These are phyloP conservation scores for Eutrema japonicum DNA, from an alignment of 345 rosid genomes.

Conservation along the genomic window DNA sequence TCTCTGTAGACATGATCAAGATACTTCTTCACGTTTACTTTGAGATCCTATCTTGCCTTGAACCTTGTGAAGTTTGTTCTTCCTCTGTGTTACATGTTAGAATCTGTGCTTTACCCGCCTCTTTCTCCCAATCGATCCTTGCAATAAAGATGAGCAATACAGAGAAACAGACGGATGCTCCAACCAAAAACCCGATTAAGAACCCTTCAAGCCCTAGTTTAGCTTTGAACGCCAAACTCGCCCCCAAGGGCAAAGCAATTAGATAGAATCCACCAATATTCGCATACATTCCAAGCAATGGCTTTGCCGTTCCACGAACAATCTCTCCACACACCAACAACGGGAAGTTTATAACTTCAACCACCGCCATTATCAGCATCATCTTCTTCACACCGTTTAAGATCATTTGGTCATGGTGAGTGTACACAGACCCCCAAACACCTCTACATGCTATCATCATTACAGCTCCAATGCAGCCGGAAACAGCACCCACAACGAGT, in stretches of 20 bases:
- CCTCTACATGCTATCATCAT: conserved; percentile 69
- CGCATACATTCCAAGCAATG: conserved; percentile 73
- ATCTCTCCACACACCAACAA: conserved; percentile 75
- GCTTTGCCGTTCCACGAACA: conserved; percentile 76
- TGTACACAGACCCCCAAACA: conserved; percentile 67
- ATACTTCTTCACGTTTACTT: conserved; percentile 7
- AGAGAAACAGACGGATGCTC: conserved; percentile 53
- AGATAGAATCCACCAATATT: conserved; percentile 79
- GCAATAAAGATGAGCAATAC: conserved; percentile 50
- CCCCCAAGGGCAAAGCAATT: conserved; percentile 70
- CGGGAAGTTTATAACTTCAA: conserved; percentile 84
- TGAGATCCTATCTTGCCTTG: conserved; percentile 21
- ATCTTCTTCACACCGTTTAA: conserved; percentile 61
- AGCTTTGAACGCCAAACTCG: conserved; percentile 65
- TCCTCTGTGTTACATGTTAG: conserved; percentile 48
- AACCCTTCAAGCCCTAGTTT: conserved; percentile 64
- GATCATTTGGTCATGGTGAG: conserved; percentile 57
- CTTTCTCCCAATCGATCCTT: conserved; percentile 72
- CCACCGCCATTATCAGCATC: conserved; percentile 68
- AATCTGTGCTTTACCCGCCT: conserved; percentile 68
- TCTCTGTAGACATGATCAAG: not conserved
- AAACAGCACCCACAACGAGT: conserved; percentile 44
- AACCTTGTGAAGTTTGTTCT: conserved; percentile 31
- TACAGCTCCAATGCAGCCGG: conserved; percentile 59
- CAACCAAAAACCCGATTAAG: conserved; percentile 69